Base-by-base conservation (phyloP, 371 early-diverging fungal genomes). In the Mucor irregularis region DNA sequence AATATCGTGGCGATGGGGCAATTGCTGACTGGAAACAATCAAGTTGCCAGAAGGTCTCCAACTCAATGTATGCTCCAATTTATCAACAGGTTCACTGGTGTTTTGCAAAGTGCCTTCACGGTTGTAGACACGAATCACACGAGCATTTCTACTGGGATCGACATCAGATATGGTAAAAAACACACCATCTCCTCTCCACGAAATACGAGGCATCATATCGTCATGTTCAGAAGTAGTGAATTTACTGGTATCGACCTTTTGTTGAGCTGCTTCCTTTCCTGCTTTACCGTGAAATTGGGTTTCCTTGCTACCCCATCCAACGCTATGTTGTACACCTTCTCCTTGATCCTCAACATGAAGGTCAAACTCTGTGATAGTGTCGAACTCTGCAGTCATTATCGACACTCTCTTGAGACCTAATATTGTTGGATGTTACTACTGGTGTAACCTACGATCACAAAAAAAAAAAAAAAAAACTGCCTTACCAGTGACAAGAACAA, bases 231-330 rank as follows among this genome's bases (percentile, higher is more conserved):
- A 87, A n/a, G 66, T 61, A 17, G 74, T 76, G 44, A 76, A 79
- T 65, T 69, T 67, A 11, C 71, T 71, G 5, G 77, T 62, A 50
- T 83, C 83, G 2, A 82, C 71, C 47, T 80, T 83, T 58, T 63
- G 70, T 42, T 71, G 74, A 8, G 79, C 94, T 6, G 91, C 92
- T 40, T 71, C 74, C 66, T 95, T 97, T 49, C 95, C 96, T 24
- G 76, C 91, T 14, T 86, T 83, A 34, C 98, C 98, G 63, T 97
- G 97, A 65, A 97, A 98, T 68, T 98, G 98, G 7, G 98, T 98
- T 65, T 95, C 97, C 55, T 93, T 95, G 51, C 83, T 88, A 46
- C 98, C 98, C 98, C 98, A 98, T 31, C 98, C 98, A n/a, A 98
- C 87, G 47, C 77, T 85, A 31, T 91, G 90, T 19, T 79, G 81